A percentile compares a stretch with the other conserved stretches of the same genome.
phyloP scores from a whole-genome alignment of 2,329 filamentous ascomycete genomes.

The Diplodia seriata region DNA sequence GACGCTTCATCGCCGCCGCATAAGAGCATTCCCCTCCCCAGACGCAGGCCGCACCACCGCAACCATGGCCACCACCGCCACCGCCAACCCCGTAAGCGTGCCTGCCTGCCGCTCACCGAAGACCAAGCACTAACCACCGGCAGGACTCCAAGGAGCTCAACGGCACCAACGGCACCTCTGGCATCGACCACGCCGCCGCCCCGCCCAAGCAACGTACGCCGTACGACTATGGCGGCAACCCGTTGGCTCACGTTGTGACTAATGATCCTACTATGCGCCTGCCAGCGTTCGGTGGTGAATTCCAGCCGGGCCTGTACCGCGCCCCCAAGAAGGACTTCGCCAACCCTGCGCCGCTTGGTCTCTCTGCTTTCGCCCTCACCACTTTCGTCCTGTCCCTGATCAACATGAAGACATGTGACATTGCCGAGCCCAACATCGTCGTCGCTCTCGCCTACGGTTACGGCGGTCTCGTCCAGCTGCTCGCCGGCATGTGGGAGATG shows the following conservation, averaged over 20 bases:
- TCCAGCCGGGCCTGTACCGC: conserved; percentile 61
- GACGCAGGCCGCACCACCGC: neutral
- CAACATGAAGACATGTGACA: conserved; percentile 48
- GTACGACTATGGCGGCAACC: conserved; percentile 61
- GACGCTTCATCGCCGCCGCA: conserved; percentile 14
- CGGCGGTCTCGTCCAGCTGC: conserved; percentile 52
- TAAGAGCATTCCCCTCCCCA: conserved; percentile 10
- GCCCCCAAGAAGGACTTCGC: conserved; percentile 53
- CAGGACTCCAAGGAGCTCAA: conserved; percentile 35
- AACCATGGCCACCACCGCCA: conserved; percentile 42
- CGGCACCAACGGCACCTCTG: conserved; percentile 43
- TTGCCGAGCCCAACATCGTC: conserved; percentile 49
- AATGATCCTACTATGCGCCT: conserved; percentile 56
- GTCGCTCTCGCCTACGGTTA: conserved; percentile 52
- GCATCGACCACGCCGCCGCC: conserved; percentile 47
- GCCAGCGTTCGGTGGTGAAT: conserved; percentile 59
- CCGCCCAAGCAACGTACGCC: conserved; percentile 51
- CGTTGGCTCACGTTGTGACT: conserved; percentile 58
- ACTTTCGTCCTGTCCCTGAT: conserved; percentile 61
- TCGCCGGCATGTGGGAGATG: conserved; percentile 57
- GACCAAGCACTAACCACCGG: conserved; percentile 7
- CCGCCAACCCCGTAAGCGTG: conserved; percentile 41
- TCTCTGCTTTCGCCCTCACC: conserved; percentile 66
- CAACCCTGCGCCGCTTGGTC: conserved; percentile 63
- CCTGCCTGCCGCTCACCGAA: neutral